A percentile compares a stretch with the other conserved stretches of the same genome.
These are phyloP conservation scores for Alternaria gaisen DNA, from an alignment of 2,329 filamentous ascomycete species.

Conservation along the genomic window DNA sequence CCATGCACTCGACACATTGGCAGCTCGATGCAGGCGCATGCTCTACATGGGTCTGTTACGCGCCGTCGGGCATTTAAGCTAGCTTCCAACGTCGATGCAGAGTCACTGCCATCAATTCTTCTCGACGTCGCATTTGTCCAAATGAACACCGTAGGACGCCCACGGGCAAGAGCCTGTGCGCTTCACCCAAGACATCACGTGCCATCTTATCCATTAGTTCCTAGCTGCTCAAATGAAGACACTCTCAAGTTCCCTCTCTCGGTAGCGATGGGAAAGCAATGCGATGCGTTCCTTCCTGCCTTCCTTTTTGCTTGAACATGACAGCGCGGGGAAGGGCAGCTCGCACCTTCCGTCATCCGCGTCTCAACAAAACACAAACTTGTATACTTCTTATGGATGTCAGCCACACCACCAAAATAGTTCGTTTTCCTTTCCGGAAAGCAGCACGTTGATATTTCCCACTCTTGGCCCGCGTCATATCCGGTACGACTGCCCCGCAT, in stretches of 20 bases:
- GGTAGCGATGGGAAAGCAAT: background rate
- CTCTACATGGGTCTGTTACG: background rate
- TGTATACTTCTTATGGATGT: background rate
- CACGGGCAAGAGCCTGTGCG: background rate
- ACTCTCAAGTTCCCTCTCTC: background rate
- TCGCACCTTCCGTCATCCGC: constrained; percentile 19
- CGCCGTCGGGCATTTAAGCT: background rate
- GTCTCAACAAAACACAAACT: constrained; percentile 17
- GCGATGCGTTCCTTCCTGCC: constrained; percentile 5
- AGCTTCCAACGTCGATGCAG: background rate
- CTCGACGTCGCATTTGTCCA: too few species aligned
- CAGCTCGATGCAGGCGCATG: constrained; percentile 1
- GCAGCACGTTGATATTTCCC: background rate
- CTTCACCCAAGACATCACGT: background rate
- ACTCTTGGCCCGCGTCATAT: constrained; percentile 10
- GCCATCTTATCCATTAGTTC: background rate
- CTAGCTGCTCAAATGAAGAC: background rate
- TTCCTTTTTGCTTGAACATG: background rate
- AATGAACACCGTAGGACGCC: background rate
- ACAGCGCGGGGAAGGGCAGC: constrained; percentile 9
- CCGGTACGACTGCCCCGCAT: constrained; percentile 2
- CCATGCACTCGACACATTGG: constrained; percentile 3
- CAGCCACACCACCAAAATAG: background rate
- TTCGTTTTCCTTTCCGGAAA: background rate
- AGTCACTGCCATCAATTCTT: background rate